Evolutionary conservation across 805 yeast genomes (phyloP).

Genomic region (Wickerhamiella parazyma): DNA sequence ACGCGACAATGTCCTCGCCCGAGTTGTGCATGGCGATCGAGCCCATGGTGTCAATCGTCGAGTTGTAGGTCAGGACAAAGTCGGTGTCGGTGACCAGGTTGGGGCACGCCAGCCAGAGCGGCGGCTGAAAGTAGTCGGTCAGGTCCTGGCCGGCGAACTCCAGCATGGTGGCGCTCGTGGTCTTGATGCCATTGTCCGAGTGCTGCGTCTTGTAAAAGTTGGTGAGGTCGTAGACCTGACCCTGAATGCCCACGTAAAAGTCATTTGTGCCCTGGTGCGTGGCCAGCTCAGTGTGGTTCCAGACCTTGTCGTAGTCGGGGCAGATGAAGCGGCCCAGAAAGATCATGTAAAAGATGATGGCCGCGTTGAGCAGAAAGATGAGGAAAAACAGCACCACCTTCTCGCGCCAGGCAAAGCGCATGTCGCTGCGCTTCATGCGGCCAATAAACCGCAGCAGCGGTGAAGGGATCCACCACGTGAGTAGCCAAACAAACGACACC

Average conservation of each 20-base stretch:
- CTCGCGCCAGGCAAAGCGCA: slow-evolving; percentile 33
- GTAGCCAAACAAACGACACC: slow-evolving; percentile 30
- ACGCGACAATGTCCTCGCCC: slow-evolving; percentile 23
- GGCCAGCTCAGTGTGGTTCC: slow-evolving; percentile 27
- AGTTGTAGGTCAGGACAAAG: slow-evolving; percentile 23
- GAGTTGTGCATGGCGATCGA: slow-evolving; percentile 23
- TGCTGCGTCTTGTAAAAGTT: slow-evolving; percentile 30
- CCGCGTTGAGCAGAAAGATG: slow-evolving; percentile 27
- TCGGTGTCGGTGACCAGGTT: slow-evolving; percentile 25
- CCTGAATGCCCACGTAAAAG: slow-evolving; percentile 29
- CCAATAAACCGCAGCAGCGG: slow-evolving; percentile 25
- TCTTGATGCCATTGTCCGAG: slow-evolving; percentile 27
- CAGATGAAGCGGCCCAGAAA: slow-evolving; percentile 28
- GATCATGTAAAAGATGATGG: slow-evolving; percentile 32
- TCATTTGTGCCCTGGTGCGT: slow-evolving; percentile 27
- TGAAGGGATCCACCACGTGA: slow-evolving; percentile 32
- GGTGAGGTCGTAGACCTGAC: slow-evolving; percentile 30
- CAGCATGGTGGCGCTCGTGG: slow-evolving; percentile 25
- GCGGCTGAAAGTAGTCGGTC: slow-evolving; percentile 30
- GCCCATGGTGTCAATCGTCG: slow-evolving; percentile 21
- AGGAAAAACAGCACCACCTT: slow-evolving; percentile 27
- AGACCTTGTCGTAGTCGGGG: slow-evolving; percentile 30
- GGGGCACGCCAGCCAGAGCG: slow-evolving; percentile 29
- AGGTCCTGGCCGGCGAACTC: slow-evolving; percentile 30
- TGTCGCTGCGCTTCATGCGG: slow-evolving; percentile 30